Evolutionary conservation across 345 rosid species (phyloP), one percentile per base, ranked within the genome.

Genomic region (Bretschneidera sinensis): DNA sequence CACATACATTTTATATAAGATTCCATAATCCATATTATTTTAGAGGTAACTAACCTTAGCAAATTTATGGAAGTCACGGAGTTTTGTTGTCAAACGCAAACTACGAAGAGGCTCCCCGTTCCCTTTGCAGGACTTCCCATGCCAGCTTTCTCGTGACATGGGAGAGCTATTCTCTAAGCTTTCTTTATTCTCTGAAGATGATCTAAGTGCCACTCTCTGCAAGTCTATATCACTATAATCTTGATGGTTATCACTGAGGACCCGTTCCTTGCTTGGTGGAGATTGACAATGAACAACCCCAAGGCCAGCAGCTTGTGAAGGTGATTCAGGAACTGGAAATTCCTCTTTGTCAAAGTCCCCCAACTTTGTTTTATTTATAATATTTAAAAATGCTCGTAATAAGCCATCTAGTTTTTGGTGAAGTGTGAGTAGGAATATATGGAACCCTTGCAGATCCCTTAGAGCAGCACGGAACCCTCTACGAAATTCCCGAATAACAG

Each of bases 51-150:
- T 15, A 72, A 92, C 97, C 99, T 91, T 91, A 35, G 99, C 97
- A 79, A 71, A 83, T 73, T 95, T 95, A 62, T 91, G 92, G 62
- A 95, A 88, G 79, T 91, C 99, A 8, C 97, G 91, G 31, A 95
- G 89, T 74, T 95, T 95, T 61, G 92, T 73, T 24, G 97, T 88
- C 72, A 95, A 67, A 58, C 92, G 91, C 65, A 85, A 71, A 81
- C 86, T 81, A 43, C 87, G 89, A 53, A 79, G 69, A 64, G 83
- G 83, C 55, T 92, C 99, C 34, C 79, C 92, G 43, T 74, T 67
- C 55, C 88, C 88, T 79, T 70, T 86, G 57, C 56, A 59, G 55
- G 61, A 55, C 74, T 79, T 91, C 49, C 92, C 92, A 47, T 82
- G 95, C 88, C 89, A 90, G 67, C 71, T 70, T 70, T 91, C 99